Base-by-base conservation (phyloP, 345 rosid genomes). In the Clarkia xantiana region DNA sequence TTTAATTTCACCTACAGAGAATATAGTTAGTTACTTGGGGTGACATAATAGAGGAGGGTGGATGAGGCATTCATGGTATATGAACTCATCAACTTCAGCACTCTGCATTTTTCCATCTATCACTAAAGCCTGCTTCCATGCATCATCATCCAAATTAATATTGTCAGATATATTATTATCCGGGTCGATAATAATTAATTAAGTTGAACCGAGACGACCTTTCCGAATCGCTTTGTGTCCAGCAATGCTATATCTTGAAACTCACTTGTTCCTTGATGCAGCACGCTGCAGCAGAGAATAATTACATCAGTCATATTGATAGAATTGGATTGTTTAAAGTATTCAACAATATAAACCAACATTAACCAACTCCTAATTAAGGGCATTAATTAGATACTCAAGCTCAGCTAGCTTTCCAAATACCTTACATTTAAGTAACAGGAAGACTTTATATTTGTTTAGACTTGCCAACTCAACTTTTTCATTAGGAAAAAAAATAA, bases 51-150 rank as follows among this genome's bases (percentile, higher is more conserved):
- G 86, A 25, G 97, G 62, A 3, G 94, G 95, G 52, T 90, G 97
- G 54, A 90, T 82, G 67, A 90, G 68, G 67, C 94, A 90, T 60
- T 86, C 95, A 47, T 86, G 95, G 61, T 90, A 90, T 40, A 90
- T 81, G 60, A 90, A 90, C 62, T 90, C 97, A 46, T 90, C 97
- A 48, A 67, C 70, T 65, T 86, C 97, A 2, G 97, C 97, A 61
- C 94, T 90, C 74, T 90, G 97, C 91, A 90, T 86, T 71, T 90
- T 90, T 34, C 97, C 97, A 57, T 90, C 95, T 54, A 90, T 79
- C 62, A 90, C 87, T 67, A 90, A 63, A 18, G 83, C 91, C 95
- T 89, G 45, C 38, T 18, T 1, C 12, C 42, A 59, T 19, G 17
- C 44, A 19, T 5, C 36, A 18, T 7, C 46, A 42, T 47, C 10